Conservation (phyloP, 352 stramenopile species). For the Phytopythium cucurbitacearum region DNA sequence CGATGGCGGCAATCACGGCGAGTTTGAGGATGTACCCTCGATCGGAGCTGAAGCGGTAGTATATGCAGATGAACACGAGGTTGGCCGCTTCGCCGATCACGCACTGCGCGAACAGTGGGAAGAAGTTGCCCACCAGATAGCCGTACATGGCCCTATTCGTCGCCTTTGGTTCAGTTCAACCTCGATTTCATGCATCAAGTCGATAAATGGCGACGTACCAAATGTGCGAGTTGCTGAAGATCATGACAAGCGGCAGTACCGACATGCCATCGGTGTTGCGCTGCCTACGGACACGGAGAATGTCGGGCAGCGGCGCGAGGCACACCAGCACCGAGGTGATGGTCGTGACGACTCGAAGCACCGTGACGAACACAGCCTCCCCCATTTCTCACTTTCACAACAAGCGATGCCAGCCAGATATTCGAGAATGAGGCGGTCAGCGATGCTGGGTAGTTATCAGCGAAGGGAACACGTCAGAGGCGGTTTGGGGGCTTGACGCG, state of each 20-base stretch:
- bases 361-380: slow-evolving; percentile 9
- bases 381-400: not conserved
- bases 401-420: not conserved
- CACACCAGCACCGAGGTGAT: slow-evolving; percentile 11
- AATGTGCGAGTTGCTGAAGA: slow-evolving; percentile 8
- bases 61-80: slow-evolving; percentile 22
- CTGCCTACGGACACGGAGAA: slow-evolving; percentile 10
- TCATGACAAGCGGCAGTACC: slow-evolving; percentile 7
- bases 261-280: slow-evolving; percentile 2
- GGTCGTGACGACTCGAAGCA: slow-evolving; percentile 19
- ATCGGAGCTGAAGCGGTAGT: slow-evolving; percentile 24
- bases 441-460: too few species aligned
- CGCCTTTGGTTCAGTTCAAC: not conserved
- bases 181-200: too few species aligned
- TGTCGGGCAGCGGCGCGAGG: slow-evolving; percentile 15
- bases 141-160: slow-evolving; percentile 13
- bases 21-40: slow-evolving; percentile 18
- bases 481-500: too few species aligned
- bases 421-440: not conserved
- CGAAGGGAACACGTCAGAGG: too few species aligned
- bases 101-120: slow-evolving; percentile 15
- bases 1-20: slow-evolving; percentile 6
- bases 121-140: slow-evolving; percentile 13
- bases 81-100: slow-evolving; percentile 15
- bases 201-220: not conserved